Evolutionary conservation across 805 yeast species (phyloP), one percentile per base, ranked within the genome.

Genomic region (Cyberlindnera petersonii): DNA sequence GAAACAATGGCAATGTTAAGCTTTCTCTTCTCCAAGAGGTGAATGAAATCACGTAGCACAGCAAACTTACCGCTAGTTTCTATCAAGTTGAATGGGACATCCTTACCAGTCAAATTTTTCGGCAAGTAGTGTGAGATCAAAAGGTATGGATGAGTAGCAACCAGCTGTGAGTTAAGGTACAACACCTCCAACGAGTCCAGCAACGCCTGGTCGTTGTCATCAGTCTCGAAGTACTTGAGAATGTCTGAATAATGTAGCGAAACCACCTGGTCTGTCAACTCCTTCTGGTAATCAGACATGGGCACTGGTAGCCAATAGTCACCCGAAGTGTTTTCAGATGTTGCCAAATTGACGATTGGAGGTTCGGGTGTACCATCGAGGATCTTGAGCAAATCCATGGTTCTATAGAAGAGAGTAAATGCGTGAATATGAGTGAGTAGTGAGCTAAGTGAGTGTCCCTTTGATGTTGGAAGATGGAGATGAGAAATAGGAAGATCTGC

Each of bases 191-290:
- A 69, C 0, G 94, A 80, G 53, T 86, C 86, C n/a, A 79, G 67
- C 26, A 84, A 74, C 21, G 85, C 75, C 33, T 71, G 71, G 35
- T 75, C 78, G 33, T 65, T 60, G 39, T 66, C 64, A 24, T 65
- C 61, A 1, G 71, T 63, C 57, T 87, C 95, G 55, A 86, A 88
- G 58, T 82, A 89, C 61, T 87, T 81, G 50, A 91, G 67, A 42
- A 91, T 87, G 56, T 89, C 98, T 24, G 91, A 78, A 58, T 89
- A 91, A 61, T 91, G 98, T 28, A 88, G 67, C 2, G 95, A 85
- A 10, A 91, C 85, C 22, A 93, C 88, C 57, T 88, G 96, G 60
- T 91, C 95, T 9, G 89, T 86, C 37, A 91, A 69, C 53, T 88
- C 93, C 53, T 80, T 82, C 58, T 91, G 98, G 49, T 85, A 85